A percentile compares a stretch with the other conserved stretches of the same genome.
Evolutionary conservation across 2,329 filamentous ascomycete genomes (phyloP).

Genomic region (Aspergillus ruber): DNA sequence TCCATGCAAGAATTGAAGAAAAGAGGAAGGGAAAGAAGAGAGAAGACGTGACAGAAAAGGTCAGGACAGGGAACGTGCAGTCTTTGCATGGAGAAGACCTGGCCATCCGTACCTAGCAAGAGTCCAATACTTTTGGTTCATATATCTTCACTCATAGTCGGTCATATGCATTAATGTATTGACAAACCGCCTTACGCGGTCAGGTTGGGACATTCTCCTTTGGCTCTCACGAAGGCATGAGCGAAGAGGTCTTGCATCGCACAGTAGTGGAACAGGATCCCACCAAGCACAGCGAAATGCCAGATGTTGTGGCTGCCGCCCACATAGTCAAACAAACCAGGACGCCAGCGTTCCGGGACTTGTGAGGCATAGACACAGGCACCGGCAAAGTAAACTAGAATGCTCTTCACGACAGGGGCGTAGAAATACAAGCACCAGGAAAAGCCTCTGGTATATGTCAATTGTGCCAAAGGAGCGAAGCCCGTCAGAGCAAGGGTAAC

Average conservation of each 20-base stretch:
- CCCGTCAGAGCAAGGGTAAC: constrained; percentile 80
- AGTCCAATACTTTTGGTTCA: background rate
- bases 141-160: background rate
- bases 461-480: constrained; percentile 79
- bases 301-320: constrained; percentile 96
- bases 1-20: constrained; percentile 9
- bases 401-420: constrained; percentile 74
- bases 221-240: constrained; percentile 63
- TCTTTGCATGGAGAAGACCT: constrained; percentile 2
- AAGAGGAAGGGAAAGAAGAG: background rate
- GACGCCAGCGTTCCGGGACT: constrained; percentile 85
- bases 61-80: background rate
- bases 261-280: constrained; percentile 93
- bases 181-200: constrained; percentile 11
- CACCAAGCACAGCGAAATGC: constrained; percentile 89
- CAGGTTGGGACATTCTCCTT: constrained; percentile 40
- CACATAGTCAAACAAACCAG: constrained; percentile 89
- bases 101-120: background rate
- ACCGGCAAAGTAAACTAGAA: constrained; percentile 77
- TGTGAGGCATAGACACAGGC: constrained; percentile 86
- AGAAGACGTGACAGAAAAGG: constrained; percentile 3
- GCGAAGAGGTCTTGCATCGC: constrained; percentile 96
- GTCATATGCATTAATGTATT: background rate
- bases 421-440: constrained; percentile 86
- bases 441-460: constrained; percentile 69